Base-by-base conservation (phyloP, 1,284 basidiomycete species). In the Rhodofomes roseus region DNA sequence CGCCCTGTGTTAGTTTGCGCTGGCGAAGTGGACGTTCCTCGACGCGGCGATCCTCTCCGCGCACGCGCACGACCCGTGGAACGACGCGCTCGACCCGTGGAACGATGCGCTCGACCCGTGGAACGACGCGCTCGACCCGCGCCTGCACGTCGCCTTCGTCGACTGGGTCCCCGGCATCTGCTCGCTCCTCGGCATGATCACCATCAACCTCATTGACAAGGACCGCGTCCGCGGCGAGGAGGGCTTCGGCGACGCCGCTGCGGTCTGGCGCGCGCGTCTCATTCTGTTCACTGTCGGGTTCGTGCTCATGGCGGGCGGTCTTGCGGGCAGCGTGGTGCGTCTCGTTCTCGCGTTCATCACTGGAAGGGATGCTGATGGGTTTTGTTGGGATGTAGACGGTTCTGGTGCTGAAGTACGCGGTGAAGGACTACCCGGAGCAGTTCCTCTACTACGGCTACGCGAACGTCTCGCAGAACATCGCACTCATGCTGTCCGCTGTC, bases 131-230 rank as follows among this genome's bases (percentile, higher is more conserved):
- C 86, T 87, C 4, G 82, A 89, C 60, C 87, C 87, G 5, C 87
- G 93, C 2, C 92, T 97, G 5, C 92, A 94, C 71, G 91, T 98
- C 72, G 79, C 83, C 20, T 96, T 96, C 72, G 87, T 93, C 60
- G 96, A 98, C 80, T 98, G 96, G 96, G 79, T 97, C 16, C 95
- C 96, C 0, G 96, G 95, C 25, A 86, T 98, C 64, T 95, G 90
- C 75, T 94, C 93, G n/a, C 86, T 96, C 16, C 76, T 98, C 14
- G 96, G 96, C 34, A 96, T 96, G 83, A 78, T 98, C 62, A 82
- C 98, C 71, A 89, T 97, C 74, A 95, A 96, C 73, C 74, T 98
- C 58, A 95, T 98, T 68, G 95, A 99, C 79, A 98, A 98, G 80
- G 90, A 94, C 68, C 84, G 94, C 48, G 82, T 98, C 57, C 80